Conservation (phyloP, 305 asterid genomes). For the Nicotiana rustica region DNA sequence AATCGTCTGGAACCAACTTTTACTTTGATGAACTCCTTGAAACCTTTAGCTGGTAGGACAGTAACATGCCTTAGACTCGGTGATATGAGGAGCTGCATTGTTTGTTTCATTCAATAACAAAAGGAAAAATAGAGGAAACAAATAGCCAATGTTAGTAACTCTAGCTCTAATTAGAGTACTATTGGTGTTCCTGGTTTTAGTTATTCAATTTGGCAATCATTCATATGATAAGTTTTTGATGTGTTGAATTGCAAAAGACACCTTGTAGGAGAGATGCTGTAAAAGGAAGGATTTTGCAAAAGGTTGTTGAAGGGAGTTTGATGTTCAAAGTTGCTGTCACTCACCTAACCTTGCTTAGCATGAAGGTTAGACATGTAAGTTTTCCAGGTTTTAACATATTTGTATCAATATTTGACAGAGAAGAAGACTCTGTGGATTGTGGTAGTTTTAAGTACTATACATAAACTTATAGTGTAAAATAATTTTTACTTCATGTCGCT, state of each 20-base stretch:
- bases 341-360: constrained; percentile 96
- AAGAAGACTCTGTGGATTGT: constrained; percentile 36
- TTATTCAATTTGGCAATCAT: constrained; percentile 31
- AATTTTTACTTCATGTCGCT: background rate
- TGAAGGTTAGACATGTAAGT: constrained; percentile 51
- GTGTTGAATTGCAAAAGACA: constrained; percentile 36
- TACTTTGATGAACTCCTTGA: constrained; percentile 80
- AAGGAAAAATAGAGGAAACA: background rate
- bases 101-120: constrained; percentile 7
- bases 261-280: constrained; percentile 12
- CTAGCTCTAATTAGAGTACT: background rate
- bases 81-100: constrained; percentile 94
- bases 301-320: constrained; percentile 28
- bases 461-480: no score
- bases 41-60: constrained; percentile 76
- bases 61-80: constrained; percentile 94
- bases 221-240: constrained; percentile 21
- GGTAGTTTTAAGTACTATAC: background rate
- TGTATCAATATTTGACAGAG: constrained; percentile 40
- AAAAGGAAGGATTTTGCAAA: constrained; percentile 29
- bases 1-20: constrained; percentile 79
- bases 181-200: constrained; percentile 1
- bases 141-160: background rate
- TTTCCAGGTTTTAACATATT: constrained; percentile 30
- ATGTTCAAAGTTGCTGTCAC: constrained; percentile 67